Base-by-base conservation (phyloP, 1,284 basidiomycete species). In the Rhodotorula sp. region DNA sequence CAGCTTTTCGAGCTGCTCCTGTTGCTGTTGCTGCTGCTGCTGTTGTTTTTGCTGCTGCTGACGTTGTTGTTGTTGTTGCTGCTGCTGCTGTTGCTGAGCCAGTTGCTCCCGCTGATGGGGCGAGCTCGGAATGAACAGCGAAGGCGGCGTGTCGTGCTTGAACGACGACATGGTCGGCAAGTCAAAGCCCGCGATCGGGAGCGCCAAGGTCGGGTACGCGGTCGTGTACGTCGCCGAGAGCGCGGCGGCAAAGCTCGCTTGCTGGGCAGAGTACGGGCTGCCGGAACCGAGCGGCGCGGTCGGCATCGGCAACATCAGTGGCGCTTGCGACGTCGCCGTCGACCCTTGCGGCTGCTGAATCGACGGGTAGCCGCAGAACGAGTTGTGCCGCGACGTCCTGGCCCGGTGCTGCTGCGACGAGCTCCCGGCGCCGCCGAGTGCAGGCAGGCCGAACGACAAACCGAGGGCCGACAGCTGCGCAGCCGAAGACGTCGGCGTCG, bases 161-260 rank as follows among this genome's bases (percentile, higher is more conserved):
- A 48, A 19, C 21, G 65, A 61, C 2, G 59, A 31, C 23, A 31
- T 38, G 43, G 55, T 67, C 26, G 59, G 65, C 18, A 61, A 45
- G 65, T 67, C 65, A 15, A 67, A 61, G 4, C 65, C 65, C 2
- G 60, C 65, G 34, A 67, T 48, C 5, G 69, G 58, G 34, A 71
- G 59, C 2, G 62, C 61, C 48, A 71, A 50, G 21, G 66, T 61
- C 34, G 69, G 69, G 65, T 67, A 71, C n/a, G 62, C 64, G 10
- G 69, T 61, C 43, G 69, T 45, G 59, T 60, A 71, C 12, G 69
- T 64, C 21, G 65, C 59, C 12, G 59, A 56, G 21, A 71, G 69
- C 34, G 66, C 54, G 21, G 64, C 48, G 21, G 34, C 50, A 23
- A 50, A 54, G 61, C 34, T 43, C 23, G 50, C n/a, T 26, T 52